Base-by-base conservation (phyloP, 441 rosid species). In the Populus hybrid region DNA sequence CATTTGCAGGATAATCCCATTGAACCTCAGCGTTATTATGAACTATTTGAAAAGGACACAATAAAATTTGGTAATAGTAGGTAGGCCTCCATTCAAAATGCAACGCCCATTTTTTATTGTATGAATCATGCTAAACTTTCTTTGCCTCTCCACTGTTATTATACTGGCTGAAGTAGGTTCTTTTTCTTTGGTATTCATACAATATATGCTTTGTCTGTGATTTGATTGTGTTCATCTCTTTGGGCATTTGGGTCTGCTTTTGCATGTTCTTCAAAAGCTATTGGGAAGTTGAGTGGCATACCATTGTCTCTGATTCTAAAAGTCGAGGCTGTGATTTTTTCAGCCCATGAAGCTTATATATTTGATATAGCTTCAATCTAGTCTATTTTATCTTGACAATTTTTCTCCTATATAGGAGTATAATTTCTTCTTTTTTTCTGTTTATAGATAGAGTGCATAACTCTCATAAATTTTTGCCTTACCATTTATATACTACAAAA, bases 31-130 rank as follows among this genome's bases (percentile, higher is more conserved):
- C 92, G 94, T n/a, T 93, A 94, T 82, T 94, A 93, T 85, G 98
- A 94, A 83, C 94, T 96, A 40, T 84, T 89, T 72, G 99, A 93
- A 87, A 91, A 88, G 88, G 99, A 91, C 77, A 92, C 97, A 68
- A 89, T 95, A 42, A 94, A 92, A 82, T 94, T 95, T 74, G 99
- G 98, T 78, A 94, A 94, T 71, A 92, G 97, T 86, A 94, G 99
- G 99, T 93, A 87, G 76, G 86, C 73, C 72, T 68, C 76, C 69
- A 50, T 29, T 31, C 10, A 68, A 66, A n/a, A 53, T 56, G 45
- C 65, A 64, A 69, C 53, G 26, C 69, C 73, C 38, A 4, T 16
- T 5, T 72, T 42, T 64, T 9, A 21, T 35, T 71, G 45, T 20
- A 50, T 45, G 70, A 31, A 23, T 61, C 68, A 64, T 23, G 29